A percentile compares a stretch with the other conserved stretches of the same genome.
phyloP scores from a whole-genome alignment of 2,329 filamentous ascomycete genomes.

The Botrytis porri region DNA sequence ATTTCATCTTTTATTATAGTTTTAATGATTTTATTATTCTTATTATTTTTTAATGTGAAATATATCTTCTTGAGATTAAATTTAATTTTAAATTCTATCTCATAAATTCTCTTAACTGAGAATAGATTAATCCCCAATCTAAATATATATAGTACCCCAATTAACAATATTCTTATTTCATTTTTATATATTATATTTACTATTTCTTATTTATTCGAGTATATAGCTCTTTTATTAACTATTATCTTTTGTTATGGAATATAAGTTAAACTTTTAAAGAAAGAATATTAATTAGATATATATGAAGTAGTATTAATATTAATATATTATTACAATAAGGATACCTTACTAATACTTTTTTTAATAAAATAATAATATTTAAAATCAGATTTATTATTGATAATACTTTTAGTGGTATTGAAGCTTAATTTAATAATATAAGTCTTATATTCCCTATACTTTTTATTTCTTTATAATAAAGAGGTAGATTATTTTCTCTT shows the following conservation, averaged over 20 bases:
- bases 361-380: no score
- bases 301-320: no score
- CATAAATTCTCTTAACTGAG: no score
- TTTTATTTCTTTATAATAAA: not conserved
- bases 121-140: not conserved
- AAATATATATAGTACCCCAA: not conserved
- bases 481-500: not conserved
- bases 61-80: not conserved
- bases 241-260: not conserved
- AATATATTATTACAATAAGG: no score
- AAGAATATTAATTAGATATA: not conserved
- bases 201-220: not conserved
- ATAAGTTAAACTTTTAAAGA: not conserved
- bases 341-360: no score
- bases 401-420: not conserved
- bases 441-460: not conserved
- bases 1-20: not conserved
- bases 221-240: not conserved
- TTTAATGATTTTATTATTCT: not conserved
- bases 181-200: not conserved
- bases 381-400: no score
- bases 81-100: not conserved
- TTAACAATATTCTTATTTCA: not conserved
- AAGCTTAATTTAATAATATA: not conserved
- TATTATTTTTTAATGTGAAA: not conserved